phyloP scores from a whole-genome alignment of 345 rosid genomes.

The Noccaea caerulescens region DNA sequence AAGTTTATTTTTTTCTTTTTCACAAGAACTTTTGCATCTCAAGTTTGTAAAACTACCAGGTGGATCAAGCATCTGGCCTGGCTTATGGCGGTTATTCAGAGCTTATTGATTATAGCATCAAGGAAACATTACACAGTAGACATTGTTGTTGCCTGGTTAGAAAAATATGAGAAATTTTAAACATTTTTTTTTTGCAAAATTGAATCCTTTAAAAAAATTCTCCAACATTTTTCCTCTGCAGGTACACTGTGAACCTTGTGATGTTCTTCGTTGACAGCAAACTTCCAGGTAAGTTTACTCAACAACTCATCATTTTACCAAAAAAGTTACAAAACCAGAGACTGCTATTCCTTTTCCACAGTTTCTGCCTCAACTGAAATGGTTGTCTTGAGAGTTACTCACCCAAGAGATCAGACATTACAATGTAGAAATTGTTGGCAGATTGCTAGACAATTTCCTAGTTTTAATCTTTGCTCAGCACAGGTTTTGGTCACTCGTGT shows the following conservation, averaged over 20 bases:
- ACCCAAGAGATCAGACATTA: background rate
- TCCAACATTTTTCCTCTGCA: constrained; percentile 39
- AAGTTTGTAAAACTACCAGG: constrained; percentile 44
- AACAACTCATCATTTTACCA: constrained; percentile 8
- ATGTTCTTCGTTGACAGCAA: constrained; percentile 67
- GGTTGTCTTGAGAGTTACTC: background rate
- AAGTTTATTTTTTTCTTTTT: background rate
- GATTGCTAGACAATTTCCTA: constrained; percentile 5
- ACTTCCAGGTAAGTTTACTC: constrained; percentile 60
- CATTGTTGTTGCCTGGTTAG: constrained; percentile 82
- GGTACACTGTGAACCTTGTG: constrained; percentile 85
- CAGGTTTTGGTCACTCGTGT: constrained; percentile 5
- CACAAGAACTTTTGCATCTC: background rate
- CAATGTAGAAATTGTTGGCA: background rate
- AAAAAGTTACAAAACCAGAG: background rate
- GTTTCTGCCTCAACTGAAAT: background rate
- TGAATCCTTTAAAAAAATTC: background rate
- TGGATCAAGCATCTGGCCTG: constrained; percentile 73
- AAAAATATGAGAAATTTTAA: background rate
- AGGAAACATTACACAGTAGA: constrained; percentile 89
- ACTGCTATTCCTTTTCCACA: background rate
- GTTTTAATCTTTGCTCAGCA: constrained; percentile 1
- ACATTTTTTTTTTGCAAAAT: background rate
- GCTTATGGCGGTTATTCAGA: constrained; percentile 71
- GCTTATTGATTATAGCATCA: constrained; percentile 85